Base-by-base conservation (phyloP, 2,329 filamentous ascomycete species). In the Leptographium lundbergii region DNA sequence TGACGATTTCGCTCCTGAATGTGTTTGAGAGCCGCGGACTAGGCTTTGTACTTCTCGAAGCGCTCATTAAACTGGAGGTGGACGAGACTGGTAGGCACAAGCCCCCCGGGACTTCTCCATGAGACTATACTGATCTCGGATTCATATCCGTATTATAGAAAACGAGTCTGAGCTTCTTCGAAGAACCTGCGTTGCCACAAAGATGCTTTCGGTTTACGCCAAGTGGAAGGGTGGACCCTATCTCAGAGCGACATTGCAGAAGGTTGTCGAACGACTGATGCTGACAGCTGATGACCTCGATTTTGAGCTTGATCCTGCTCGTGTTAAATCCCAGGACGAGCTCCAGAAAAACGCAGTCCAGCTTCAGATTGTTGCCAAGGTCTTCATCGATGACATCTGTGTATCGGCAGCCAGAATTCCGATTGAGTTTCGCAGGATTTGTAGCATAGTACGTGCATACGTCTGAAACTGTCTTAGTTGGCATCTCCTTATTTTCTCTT, bases 321-420 rank as follows among this genome's bases (percentile, higher is more conserved):
- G 83, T 60, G 80, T 85, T 3, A 70, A 71, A 42, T 82, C 81
- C 0, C 71, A 75, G 1, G 84, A 87, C 64, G 84, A 87, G 64
- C 72, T 87, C 3, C 74, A 85, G 65, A 85, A 83, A 65, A 88
- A 87, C 66, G 82, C 82, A 3, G 68, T 84, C 17, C 84, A 87
- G 66, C 74, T 88, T 50, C 78, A 81, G 57, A 81, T 85, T 39
- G 83, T 88, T 10, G 82, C 85, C 1, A 85, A 86, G 65, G 83
- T 87, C 6, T 87, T 88, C 65, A 86, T 87, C 58, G 84, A 87
- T 58, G 83, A 86, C 64, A 88, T 88, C 24, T 85, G 82, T 63
- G 79, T 79, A 54, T 87, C 84, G 2, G 77, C 81, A 5, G 69
- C 76, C 11, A 81, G 75, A 64, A 85, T 87, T 47, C 85, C 85